A percentile compares a stretch with the other conserved stretches of the same genome.
Evolutionary conservation across 2,329 filamentous ascomycete genomes (phyloP).

Genomic region (Aspergillus tubingensis): DNA sequence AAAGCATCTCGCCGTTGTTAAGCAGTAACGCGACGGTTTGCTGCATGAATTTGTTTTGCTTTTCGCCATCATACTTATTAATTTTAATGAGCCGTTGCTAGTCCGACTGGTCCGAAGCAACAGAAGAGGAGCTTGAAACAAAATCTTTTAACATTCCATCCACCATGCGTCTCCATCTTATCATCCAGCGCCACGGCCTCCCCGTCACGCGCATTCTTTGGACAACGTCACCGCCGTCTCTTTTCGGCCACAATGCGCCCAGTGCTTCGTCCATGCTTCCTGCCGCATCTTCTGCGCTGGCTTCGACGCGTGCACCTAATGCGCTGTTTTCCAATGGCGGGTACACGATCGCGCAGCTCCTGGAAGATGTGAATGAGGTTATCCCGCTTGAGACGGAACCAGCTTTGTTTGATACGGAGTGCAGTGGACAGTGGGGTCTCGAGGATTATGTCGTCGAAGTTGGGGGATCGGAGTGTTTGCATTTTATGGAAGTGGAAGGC

Average conservation of each 20-base stretch:
- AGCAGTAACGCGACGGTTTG: background rate
- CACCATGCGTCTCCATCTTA: slow-evolving; percentile 70
- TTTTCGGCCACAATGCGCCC: slow-evolving; percentile 32
- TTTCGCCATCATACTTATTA: background rate
- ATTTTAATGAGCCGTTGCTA: slow-evolving; percentile 2
- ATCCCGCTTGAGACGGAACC: slow-evolving; percentile 74
- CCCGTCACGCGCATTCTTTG: slow-evolving; percentile 73
- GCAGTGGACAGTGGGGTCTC: slow-evolving; percentile 69
- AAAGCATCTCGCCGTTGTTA: background rate
- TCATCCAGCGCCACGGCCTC: slow-evolving; percentile 71
- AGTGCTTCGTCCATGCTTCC: slow-evolving; percentile 23
- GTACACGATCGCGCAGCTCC: slow-evolving; percentile 72
- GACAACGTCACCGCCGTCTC: slow-evolving; percentile 56
- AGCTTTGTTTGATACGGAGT: slow-evolving; percentile 32
- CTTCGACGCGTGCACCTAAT: slow-evolving; percentile 38
- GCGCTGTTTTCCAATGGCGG: slow-evolving; percentile 49
- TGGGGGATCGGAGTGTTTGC: slow-evolving; percentile 80
- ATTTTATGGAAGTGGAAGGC: slow-evolving; percentile 72
- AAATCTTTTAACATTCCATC: slow-evolving; percentile 20
- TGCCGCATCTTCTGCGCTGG: slow-evolving; percentile 35
- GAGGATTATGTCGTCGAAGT: slow-evolving; percentile 90
- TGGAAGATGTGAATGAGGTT: slow-evolving; percentile 76
- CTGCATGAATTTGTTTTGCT: background rate
- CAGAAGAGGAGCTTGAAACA: background rate
- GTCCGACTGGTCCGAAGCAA: background rate